phyloP scores from a whole-genome alignment of 2,329 filamentous ascomycete genomes.

The Zasmidium cellare region DNA sequence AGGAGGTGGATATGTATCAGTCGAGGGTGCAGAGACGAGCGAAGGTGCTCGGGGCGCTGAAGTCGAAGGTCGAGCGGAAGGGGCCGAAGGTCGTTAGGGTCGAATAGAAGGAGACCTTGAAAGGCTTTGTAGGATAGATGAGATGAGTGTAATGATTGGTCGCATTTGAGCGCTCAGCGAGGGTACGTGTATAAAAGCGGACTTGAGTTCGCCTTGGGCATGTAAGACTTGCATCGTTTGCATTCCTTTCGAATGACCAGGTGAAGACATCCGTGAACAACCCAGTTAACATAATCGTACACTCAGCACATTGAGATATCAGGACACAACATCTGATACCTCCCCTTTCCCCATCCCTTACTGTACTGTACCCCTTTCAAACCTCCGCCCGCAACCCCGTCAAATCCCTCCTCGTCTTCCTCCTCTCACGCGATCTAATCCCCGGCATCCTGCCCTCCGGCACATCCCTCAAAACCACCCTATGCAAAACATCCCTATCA shows the following conservation, averaged over 20 bases:
- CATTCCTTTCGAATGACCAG: too few species aligned
- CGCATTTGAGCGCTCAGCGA: too few species aligned
- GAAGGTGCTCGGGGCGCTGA: constrained; percentile 40
- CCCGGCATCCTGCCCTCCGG: constrained; percentile 1
- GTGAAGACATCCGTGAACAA: too few species aligned
- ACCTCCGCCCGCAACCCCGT: neutral
- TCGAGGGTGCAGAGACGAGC: constrained; percentile 36
- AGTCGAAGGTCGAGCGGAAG: constrained; percentile 34
- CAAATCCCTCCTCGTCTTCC: neutral
- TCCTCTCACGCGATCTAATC: neutral
- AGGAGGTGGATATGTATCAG: constrained; percentile 41
- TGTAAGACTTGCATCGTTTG: too few species aligned
- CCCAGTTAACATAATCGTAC: too few species aligned
- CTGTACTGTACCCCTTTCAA: too few species aligned
- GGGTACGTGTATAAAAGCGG: too few species aligned
- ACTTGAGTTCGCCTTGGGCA: too few species aligned
- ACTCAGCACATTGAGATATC: too few species aligned
- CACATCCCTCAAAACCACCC: constrained; percentile 22
- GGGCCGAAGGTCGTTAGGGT: constrained; percentile 20
- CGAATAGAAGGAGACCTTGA: neutral
- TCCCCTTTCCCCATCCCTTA: neutral
- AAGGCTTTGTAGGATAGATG: constrained; percentile 1
- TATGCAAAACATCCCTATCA: constrained; percentile 20
- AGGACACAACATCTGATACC: too few species aligned
- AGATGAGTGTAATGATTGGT: neutral